phyloP scores from a whole-genome alignment of 2,329 filamentous ascomycete genomes.

The Pseudofabraea citricarpa region DNA sequence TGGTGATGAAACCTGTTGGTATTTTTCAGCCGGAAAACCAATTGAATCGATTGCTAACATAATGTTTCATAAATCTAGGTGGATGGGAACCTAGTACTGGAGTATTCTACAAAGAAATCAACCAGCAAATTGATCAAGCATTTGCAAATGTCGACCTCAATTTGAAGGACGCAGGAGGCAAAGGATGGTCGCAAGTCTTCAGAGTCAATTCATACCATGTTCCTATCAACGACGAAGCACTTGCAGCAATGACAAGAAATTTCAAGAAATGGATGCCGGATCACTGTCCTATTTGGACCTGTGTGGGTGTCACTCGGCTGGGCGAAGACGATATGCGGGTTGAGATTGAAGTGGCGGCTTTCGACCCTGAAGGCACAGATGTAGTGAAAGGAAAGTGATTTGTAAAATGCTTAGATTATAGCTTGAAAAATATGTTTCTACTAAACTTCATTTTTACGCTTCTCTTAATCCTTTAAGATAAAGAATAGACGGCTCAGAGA shows the following conservation, averaged over 20 bases:
- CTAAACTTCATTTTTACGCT: too few species aligned
- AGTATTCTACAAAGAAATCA: slow-evolving; percentile 30
- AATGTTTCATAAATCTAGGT: slow-evolving; percentile 19
- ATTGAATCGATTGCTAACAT: neutral
- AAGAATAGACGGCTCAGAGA: too few species aligned
- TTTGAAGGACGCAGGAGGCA: slow-evolving; percentile 48
- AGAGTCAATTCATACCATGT: slow-evolving; percentile 41
- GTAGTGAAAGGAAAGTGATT: too few species aligned
- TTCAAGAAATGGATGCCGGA: slow-evolving; percentile 46
- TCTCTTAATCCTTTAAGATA: too few species aligned
- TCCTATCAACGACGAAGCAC: slow-evolving; percentile 33
- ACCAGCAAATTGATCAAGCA: slow-evolving; percentile 43
- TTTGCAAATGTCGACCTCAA: slow-evolving; percentile 51
- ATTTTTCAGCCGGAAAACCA: too few species aligned
- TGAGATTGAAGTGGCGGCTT: slow-evolving; percentile 52
- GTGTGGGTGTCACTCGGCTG: slow-evolving; percentile 43
- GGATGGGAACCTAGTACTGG: slow-evolving; percentile 27
- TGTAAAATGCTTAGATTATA: too few species aligned
- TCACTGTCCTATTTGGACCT: slow-evolving; percentile 50
- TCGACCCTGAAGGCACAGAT: slow-evolving; percentile 30
- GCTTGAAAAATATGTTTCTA: too few species aligned
- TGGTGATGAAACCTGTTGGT: too few species aligned
- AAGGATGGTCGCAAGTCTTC: slow-evolving; percentile 52
- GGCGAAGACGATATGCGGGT: slow-evolving; percentile 47
- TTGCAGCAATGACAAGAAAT: slow-evolving; percentile 39